Evolutionary conservation across 2,329 filamentous ascomycete species (phyloP), one percentile per base, ranked within the genome.

Genomic region (Colletotrichum caudatum): DNA sequence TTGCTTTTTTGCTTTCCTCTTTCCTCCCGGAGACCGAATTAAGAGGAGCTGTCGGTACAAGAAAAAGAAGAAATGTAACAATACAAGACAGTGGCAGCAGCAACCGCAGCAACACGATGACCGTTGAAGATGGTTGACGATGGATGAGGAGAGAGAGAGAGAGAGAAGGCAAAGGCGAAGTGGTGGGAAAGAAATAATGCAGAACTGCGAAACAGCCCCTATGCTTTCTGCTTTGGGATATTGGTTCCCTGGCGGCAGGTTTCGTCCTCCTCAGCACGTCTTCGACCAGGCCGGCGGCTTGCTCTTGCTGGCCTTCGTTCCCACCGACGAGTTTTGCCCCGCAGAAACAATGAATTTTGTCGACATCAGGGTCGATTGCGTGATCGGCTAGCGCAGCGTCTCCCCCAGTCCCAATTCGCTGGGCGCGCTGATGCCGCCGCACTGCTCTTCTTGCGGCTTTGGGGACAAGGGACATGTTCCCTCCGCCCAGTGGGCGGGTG

Each of bases 351-450:
- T 58, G 62, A 71, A 71, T 72, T 72, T 72, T 70, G 66, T 72
- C 70, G 70, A 71, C 67, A 72, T 72, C 66, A 66, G 70, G 67
- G 74, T 74, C 73, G 77, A 80, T 80, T 80, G 78, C 78, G 78
- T 80, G 78, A 80, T 80, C 76, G 76, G 72, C 75, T 80, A 80
- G 77, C 75, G 77, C 69, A 72, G 69, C 69, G 60, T 64, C 59
- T 69, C 69, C 65, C 68, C 69, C 66, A 69, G 65, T 69, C 69
- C 26, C 65, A 69, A 58, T 72, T 72, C 66, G 69, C 69, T 56
- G 53, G 53, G 58, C 46, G 37, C 41, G 16, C 51, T 54, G 56
- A 54, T 72, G 48, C 59, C 53, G 65, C 66, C 65, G 69, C 66
- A 69, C 65, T 60, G 69, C 63, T 64, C 69, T 51, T 41, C 12